Conservation (phyloP, 164 flowering plant species). For the Protea cynaroides region DNA sequence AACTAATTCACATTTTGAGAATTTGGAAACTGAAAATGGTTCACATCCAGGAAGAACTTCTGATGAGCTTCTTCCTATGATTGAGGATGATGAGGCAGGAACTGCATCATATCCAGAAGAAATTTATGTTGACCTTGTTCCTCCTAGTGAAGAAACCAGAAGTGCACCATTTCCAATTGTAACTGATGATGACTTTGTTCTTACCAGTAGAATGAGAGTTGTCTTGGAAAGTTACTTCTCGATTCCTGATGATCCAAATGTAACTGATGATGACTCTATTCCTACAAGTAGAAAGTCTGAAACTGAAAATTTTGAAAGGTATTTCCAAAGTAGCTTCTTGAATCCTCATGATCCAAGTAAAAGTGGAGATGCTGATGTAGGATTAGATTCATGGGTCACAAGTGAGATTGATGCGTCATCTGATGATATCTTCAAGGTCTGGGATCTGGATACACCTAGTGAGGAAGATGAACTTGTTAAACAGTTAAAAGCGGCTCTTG, state of each 20-base stretch:
- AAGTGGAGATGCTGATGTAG: constrained; percentile 14
- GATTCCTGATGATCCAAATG: neutral
- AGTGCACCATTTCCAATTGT: neutral
- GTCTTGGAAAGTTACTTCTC: constrained; percentile 22
- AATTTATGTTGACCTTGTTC: neutral
- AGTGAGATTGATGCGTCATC: constrained; percentile 25
- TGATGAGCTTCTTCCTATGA: neutral
- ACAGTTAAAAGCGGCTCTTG: constrained; percentile 38
- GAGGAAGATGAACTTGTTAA: constrained; percentile 44
- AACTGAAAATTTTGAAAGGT: too few relatives aligned
- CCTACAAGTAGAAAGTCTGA: too few relatives aligned
- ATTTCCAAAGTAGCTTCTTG: too few relatives aligned
- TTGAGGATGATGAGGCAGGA: constrained; percentile 20
- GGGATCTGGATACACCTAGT: constrained; percentile 45
- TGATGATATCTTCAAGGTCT: constrained; percentile 55
- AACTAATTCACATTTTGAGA: constrained; percentile 6
- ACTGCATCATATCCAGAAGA: neutral
- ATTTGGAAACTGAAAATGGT: constrained; percentile 12
- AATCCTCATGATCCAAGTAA: constrained; percentile 1
- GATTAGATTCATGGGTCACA: constrained; percentile 12
- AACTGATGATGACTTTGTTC: neutral
- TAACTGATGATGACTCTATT: constrained; percentile 3
- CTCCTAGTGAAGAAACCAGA: neutral
- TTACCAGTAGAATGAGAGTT: constrained; percentile 3
- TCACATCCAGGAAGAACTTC: neutral